phyloP scores from a whole-genome alignment of 305 asterid species.

The Vinca major region DNA sequence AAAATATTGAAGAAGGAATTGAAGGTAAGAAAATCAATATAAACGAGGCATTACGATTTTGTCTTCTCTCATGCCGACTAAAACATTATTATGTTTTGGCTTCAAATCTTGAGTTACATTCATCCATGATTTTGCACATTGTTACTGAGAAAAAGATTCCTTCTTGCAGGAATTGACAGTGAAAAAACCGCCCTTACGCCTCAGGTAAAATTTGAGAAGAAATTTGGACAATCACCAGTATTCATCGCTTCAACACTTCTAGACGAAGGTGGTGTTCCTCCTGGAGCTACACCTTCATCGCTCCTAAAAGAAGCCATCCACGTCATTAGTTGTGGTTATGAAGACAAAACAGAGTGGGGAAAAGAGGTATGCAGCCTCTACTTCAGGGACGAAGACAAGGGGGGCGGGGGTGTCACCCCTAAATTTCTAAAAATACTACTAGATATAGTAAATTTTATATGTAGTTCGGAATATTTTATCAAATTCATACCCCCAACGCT shows the following conservation, averaged over 20 bases:
- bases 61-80: background rate
- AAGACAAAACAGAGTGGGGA: constrained; percentile 97
- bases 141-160: constrained; percentile 5
- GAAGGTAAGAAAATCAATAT: constrained; percentile 47
- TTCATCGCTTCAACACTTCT: constrained; percentile 80
- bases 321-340: constrained; percentile 91
- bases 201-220: constrained; percentile 77
- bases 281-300: constrained; percentile 76
- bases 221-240: constrained; percentile 87
- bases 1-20: constrained; percentile 88
- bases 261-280: constrained; percentile 83
- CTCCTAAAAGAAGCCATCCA: constrained; percentile 93
- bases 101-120: background rate
- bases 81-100: background rate
- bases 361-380: constrained; percentile 52
- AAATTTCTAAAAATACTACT: too few relatives aligned
- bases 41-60: background rate
- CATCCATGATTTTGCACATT: background rate
- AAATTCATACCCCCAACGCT: too few relatives aligned
- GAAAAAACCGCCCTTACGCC: constrained; percentile 87
- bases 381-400: too few relatives aligned
- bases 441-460: too few relatives aligned
- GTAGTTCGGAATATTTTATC: too few relatives aligned
- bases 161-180: constrained; percentile 57
- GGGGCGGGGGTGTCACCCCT: too few relatives aligned